Percentiles rank a stretch among this genome's conserved stretches.
phyloP scores from a whole-genome alignment of 2,329 filamentous ascomycete genomes.

The Hypomyces rosellus region DNA sequence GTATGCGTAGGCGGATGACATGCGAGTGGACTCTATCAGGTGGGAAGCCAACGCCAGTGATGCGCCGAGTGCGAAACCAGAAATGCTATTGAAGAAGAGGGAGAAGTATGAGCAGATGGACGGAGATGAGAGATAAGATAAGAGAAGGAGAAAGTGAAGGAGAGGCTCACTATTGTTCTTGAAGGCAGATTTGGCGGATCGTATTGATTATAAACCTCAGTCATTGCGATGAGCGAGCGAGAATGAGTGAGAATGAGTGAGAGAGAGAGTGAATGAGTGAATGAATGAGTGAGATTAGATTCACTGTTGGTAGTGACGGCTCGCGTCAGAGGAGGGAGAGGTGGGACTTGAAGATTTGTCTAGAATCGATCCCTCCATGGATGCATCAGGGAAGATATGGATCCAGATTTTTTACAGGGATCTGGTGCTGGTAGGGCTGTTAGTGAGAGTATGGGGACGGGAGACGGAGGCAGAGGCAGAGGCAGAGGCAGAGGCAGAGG shows the following conservation, averaged over 20 bases:
- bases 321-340: no score
- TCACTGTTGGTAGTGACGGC: no score
- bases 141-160: neutral
- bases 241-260: neutral
- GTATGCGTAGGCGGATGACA: conserved; percentile 14
- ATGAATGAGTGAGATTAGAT: no score
- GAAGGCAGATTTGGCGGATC: neutral
- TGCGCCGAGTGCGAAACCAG: conserved; percentile 9
- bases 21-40: conserved; percentile 14
- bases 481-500: no score
- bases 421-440: no score
- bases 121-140: neutral
- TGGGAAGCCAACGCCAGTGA: conserved; percentile 9
- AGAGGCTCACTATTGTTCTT: neutral
- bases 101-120: neutral
- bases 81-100: conserved; percentile 1
- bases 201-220: neutral
- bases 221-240: neutral
- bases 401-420: no score
- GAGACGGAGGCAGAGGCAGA: no score
- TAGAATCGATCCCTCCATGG: no score
- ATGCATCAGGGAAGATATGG: no score
- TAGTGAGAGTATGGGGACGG: no score
- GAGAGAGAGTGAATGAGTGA: neutral
- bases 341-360: no score